Evolutionary conservation across 2,329 filamentous ascomycete genomes (phyloP), one percentile per base, ranked within the genome.

Genomic region (Periconia sp.): DNA sequence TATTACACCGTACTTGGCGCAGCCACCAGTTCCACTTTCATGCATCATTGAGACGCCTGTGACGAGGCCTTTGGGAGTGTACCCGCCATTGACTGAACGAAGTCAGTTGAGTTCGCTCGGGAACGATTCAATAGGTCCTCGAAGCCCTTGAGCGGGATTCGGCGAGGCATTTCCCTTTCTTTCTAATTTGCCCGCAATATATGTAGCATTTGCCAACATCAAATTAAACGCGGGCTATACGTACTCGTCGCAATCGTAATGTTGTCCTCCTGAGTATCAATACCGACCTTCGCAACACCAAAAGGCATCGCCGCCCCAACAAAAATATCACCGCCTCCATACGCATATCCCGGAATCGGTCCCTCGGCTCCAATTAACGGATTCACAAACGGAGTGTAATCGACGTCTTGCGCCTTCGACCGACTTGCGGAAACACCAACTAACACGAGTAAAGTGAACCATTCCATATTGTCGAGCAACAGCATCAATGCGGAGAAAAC

Each of bases 1-100:
- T 20, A 85, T 81, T 1, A 87, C 84, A 5, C 87, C 87, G 55
- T 89, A 90, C 67, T 89, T 89, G 1, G 87, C 85, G 1, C 84
- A 85, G 1, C 87, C 87, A 8, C 87, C 87, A 0, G 86, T 90
- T 2, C 71, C 71, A 33, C 63, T 66, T 27, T 68, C 71, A 50
- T 74, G 71, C 55, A 72, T 65, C 66, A 74, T 70, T 2, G 63
- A 65, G 15, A 73, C 61, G 3, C 58, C 71, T 14, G 69, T 74
- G 11, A 74, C 64, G n/a, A 68, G 62, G 2, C 69, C 69, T n/a
- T 70, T 56, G 7, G 70, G 71, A 15, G 72, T 73, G 52, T 71
- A 76, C 40, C 72, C 73, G 19, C 67, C 73, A 57, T 75, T 71
- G 11, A 63, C 23, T 27, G 8, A 27, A 27, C 23, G 8, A 8